A percentile compares a stretch with the other conserved stretches of the same genome.
Evolutionary conservation across 768 basidiomycete species (phyloP).

Genomic region (Lentinula boryana): DNA sequence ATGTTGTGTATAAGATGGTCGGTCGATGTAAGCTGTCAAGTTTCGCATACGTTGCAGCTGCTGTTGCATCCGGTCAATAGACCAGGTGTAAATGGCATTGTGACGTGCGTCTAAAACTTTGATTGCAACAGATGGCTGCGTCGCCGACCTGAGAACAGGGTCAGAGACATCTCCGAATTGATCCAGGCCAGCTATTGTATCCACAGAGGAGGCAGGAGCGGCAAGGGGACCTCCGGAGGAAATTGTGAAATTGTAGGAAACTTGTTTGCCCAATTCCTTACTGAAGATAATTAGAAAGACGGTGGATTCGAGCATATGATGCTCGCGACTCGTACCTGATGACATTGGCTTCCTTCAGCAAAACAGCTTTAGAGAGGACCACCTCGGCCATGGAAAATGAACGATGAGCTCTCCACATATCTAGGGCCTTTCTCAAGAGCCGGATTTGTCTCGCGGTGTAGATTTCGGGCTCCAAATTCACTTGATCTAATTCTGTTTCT

Average conservation of each 20-base stretch:
- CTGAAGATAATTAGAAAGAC: constrained; percentile 30
- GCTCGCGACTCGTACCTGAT: constrained; percentile 53
- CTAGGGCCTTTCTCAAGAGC: constrained; percentile 76
- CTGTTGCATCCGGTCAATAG: constrained; percentile 79
- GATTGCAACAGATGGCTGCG: constrained; percentile 80
- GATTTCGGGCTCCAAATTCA: constrained; percentile 72
- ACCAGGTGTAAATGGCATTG: constrained; percentile 89
- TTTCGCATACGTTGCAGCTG: constrained; percentile 93
- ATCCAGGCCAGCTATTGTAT: constrained; percentile 80
- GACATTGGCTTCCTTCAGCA: constrained; percentile 92
- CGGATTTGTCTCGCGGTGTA: constrained; percentile 80
- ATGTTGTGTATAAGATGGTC: constrained; percentile 90
- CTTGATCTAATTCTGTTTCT: constrained; percentile 58
- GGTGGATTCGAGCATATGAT: background rate
- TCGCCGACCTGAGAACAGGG: constrained; percentile 61
- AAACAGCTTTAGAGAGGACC: constrained; percentile 76
- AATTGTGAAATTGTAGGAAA: constrained; percentile 89
- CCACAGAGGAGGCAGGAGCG: constrained; percentile 75
- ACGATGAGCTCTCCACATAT: constrained; percentile 79
- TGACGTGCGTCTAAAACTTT: constrained; percentile 89
- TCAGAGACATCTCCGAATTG: constrained; percentile 94
- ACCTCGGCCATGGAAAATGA: constrained; percentile 91
- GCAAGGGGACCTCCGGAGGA: constrained; percentile 78
- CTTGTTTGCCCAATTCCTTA: constrained; percentile 81
- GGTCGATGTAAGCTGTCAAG: constrained; percentile 81